phyloP scores from a whole-genome alignment of 345 rosid genomes.

The Punica granatum region DNA sequence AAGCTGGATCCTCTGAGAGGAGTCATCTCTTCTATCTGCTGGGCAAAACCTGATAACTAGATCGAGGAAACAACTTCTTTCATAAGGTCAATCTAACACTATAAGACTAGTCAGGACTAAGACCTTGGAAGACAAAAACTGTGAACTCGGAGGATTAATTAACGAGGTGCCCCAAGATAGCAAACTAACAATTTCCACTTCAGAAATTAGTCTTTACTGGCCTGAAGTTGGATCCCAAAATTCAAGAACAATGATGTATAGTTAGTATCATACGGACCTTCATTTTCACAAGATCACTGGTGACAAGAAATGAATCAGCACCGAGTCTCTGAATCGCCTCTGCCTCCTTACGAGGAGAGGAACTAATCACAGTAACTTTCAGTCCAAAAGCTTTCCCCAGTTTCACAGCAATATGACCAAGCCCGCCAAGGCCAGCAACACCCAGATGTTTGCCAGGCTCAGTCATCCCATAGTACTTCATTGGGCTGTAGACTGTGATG shows the following conservation, averaged over 20 bases:
- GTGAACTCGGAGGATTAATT: no score
- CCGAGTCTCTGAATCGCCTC: conserved; percentile 47
- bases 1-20: no score
- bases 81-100: no score
- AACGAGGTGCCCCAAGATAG: no score
- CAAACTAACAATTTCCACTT: background rate
- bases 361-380: conserved; percentile 78
- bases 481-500: conserved; percentile 82
- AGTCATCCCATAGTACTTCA: conserved; percentile 81
- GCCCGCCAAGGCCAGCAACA: conserved; percentile 83
- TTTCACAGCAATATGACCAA: conserved; percentile 88
- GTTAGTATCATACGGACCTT: conserved; percentile 44
- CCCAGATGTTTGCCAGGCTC: conserved; percentile 84
- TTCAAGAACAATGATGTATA: background rate
- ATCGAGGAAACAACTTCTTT: no score
- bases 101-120: no score
- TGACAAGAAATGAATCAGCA: conserved; percentile 57
- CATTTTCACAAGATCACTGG: conserved; percentile 46
- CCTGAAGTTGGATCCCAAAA: background rate
- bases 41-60: no score
- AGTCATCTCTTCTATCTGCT: no score
- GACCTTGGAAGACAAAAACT: no score
- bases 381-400: conserved; percentile 81
- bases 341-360: conserved; percentile 45
- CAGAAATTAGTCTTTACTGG: background rate